These are phyloP conservation scores for Friedmanniomyces simplex DNA, from an alignment of 495 filamentous ascomycete species.

Conservation along the genomic window DNA sequence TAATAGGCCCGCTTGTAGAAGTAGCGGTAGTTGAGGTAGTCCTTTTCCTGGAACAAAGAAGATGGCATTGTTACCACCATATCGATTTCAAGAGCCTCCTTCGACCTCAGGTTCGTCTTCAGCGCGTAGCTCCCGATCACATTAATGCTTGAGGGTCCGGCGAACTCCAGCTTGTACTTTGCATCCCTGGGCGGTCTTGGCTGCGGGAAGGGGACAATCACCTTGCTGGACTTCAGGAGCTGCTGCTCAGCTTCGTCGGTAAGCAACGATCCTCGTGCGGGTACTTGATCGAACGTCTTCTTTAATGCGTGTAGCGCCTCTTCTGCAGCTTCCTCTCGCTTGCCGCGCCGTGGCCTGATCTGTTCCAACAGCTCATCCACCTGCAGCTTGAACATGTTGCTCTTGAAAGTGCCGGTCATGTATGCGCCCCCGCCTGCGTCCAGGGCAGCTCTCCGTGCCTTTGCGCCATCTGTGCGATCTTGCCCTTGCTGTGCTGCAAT, in stretches of 20 bases:
- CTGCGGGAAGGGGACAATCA: constrained; percentile 70
- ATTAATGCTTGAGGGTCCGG: constrained; percentile 67
- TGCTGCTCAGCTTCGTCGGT: constrained; percentile 55
- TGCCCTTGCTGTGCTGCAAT: neutral
- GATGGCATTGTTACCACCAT: constrained; percentile 76
- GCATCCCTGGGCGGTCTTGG: constrained; percentile 60
- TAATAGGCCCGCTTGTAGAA: constrained; percentile 94
- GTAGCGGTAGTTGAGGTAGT: constrained; percentile 85
- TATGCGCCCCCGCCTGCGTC: neutral
- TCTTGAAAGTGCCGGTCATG: constrained; percentile 40
- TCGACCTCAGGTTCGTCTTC: constrained; percentile 56
- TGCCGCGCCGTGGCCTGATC: constrained; percentile 57
- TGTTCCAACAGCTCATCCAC: constrained; percentile 70
- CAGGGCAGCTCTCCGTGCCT: neutral
- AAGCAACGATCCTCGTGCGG: constrained; percentile 42
- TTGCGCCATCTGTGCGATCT: neutral
- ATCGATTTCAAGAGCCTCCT: constrained; percentile 54
- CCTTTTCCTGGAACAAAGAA: constrained; percentile 79
- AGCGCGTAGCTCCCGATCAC: constrained; percentile 80
- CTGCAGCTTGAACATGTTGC: constrained; percentile 76
- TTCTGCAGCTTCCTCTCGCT: constrained; percentile 53
- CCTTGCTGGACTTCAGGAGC: constrained; percentile 52
- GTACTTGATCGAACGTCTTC: constrained; percentile 59
- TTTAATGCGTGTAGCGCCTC: constrained; percentile 63
- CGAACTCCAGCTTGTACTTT: constrained; percentile 71